Base-by-base conservation (phyloP, 768 basidiomycete genomes). In the Pisolithus albus region DNA sequence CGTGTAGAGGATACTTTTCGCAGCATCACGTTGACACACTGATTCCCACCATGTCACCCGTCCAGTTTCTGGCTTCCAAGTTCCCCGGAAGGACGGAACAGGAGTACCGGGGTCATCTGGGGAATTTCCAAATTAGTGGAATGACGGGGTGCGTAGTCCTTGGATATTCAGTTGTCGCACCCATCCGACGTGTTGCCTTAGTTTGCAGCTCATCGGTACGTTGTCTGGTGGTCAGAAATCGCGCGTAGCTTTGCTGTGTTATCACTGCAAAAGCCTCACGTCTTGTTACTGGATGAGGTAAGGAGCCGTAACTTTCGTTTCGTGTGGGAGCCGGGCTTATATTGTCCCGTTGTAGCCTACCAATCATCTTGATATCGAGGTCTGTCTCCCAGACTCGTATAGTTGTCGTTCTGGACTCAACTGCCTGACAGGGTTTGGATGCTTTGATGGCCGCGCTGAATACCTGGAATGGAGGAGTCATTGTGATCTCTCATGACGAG, bases 21-120 rank as follows among this genome's bases (percentile, higher is more conserved):
- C 89, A 92, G 59, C 91, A 96, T 65, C 96, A 98, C 65, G 88
- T 99, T 46, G 96, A 99, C 66, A 84, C 87, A 19, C 79, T 99
- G 51, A 78, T 82, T 39, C 83, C 92, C 1, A 76, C 76, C 4
- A 79, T 96, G 81, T 85, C 83, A n/a, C 90, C 95, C 0, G 96
- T 98, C 9, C 87, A 90, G 60, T 97, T 96, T 73, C 73, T 99
- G 28, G 91, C 92, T 13, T 82, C 84, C 21, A 89, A 81, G 61
- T 97, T 88, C 75, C 96, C 96, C 1, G 95, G 96, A 0, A 87
- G 86, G 70, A 91, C 80, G 6, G 96, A 98, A 69, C 95, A 97
- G 67, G 96, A 97, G 66, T 98, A 98, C 66, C 80, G 96, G 55
- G 68, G 71, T n/a, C 96, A 98, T 71, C 76, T 99, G 11, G 96